phyloP scores from a whole-genome alignment of 805 yeast species.

The Candida insectorum region DNA sequence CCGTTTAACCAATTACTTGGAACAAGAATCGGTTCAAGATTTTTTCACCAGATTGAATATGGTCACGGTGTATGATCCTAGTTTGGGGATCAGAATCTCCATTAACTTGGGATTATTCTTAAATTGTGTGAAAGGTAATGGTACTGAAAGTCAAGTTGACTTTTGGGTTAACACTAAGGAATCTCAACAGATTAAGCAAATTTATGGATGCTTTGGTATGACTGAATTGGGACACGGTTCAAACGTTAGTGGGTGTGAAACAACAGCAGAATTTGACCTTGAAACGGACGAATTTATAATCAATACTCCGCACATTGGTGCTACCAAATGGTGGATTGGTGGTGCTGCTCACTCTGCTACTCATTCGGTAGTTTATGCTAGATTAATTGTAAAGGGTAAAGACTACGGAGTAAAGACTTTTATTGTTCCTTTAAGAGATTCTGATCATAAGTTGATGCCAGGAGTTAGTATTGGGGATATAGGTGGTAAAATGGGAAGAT shows the following conservation, averaged over 20 bases:
- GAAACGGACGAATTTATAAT: constrained; percentile 65
- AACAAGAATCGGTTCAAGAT: constrained; percentile 26
- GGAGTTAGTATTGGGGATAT: constrained; percentile 88
- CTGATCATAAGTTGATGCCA: constrained; percentile 66
- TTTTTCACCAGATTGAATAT: constrained; percentile 34
- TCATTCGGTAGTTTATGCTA: constrained; percentile 81
- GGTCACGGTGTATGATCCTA: constrained; percentile 36
- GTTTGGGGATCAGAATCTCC: constrained; percentile 33
- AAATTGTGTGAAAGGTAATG: constrained; percentile 39
- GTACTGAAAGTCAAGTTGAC: constrained; percentile 35
- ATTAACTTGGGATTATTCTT: constrained; percentile 39
- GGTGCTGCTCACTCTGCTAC: constrained; percentile 96
- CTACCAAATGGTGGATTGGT: constrained; percentile 99
- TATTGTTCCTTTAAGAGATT: constrained; percentile 84
- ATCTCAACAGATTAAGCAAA: constrained; percentile 28
- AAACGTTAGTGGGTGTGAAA: constrained; percentile 88
- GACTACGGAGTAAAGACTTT: constrained; percentile 93
- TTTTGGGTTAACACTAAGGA: constrained; percentile 37
- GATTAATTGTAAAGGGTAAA: constrained; percentile 74
- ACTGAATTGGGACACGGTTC: constrained; percentile 93
- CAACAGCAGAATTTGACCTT: constrained; percentile 80
- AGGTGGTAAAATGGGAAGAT: constrained; percentile 94
- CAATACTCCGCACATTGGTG: constrained; percentile 86
- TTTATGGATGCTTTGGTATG: constrained; percentile 89
- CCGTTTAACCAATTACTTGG: constrained; percentile 34